Evolutionary conservation across 306 rosid genomes (phyloP), one percentile per base, ranked within the genome.

Genomic region (Quercus mongolica): DNA sequence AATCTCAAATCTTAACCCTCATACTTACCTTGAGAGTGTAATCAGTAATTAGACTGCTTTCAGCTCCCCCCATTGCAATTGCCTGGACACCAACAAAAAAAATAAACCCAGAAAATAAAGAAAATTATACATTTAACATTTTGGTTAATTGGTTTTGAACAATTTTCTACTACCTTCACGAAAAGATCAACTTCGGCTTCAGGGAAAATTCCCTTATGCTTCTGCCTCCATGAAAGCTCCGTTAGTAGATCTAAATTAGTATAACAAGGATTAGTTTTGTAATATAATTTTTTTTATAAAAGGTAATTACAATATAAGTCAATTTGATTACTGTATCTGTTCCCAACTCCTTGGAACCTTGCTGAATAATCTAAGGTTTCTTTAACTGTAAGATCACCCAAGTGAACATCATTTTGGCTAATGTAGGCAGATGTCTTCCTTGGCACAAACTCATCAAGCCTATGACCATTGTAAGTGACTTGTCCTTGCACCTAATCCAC

Each of bases 151-250:
- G 65, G 31, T 5, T 13, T 59, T 21, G 65, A 23, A 23, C 18
- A 59, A 3, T 21, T 10, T 21, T 11, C 31, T 23, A 59, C 23
- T 82, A 87, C 91, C 88, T 87, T 87, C 91, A 87, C 83, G 87
- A 82, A 87, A 75, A 87, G 91, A 79, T 87, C 91, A 71, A 87
- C 73, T 52, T 87, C 91, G 69, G 87, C 80, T 33, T 87, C 88
- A 38, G 91, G 91, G 17, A 87, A 82, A 71, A 87, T 87, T n/a
- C 88, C 91, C 38, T 87, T 87, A 65, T 82, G 85, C 62, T 85
- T 87, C 73, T 87, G 87, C 31, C 91, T 85, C 73, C 83, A 85
- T 9, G 88, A 85, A 74, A 87, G 87, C 80, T 85, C 91, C 15
- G 78, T 58, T 64, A 87, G 74, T 19, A 87, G 74, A 58, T 87